Conservation (phyloP, 192 early-diverging fungal species). For the Gigaspora rosea region DNA sequence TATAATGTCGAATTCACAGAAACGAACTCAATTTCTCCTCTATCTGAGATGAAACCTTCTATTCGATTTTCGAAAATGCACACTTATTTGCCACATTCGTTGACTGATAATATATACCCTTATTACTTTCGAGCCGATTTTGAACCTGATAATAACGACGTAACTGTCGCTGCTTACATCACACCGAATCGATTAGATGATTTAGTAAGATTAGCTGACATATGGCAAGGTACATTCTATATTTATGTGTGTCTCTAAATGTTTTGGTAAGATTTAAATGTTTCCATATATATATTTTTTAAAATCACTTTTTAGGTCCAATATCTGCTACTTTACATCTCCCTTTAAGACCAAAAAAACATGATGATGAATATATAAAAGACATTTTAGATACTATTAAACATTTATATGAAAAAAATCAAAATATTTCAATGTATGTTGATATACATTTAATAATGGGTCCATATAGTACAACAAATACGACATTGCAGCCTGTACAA, state of each 20-base stretch:
- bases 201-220: constrained; percentile 45
- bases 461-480: constrained; percentile 28
- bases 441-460: constrained; percentile 52
- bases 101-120: constrained; percentile 41
- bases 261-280: not conserved
- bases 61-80: constrained; percentile 43
- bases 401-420: constrained; percentile 40
- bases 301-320: constrained; percentile 37
- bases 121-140: constrained; percentile 40
- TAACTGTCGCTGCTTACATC: constrained; percentile 50
- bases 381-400: constrained; percentile 11
- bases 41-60: not conserved
- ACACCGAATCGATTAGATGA: constrained; percentile 50
- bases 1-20: constrained; percentile 2
- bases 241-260: not conserved
- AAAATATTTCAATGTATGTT: constrained; percentile 41
- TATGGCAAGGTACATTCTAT: constrained; percentile 49
- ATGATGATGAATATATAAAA: constrained; percentile 10
- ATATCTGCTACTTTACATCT: constrained; percentile 57
- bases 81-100: constrained; percentile 32
- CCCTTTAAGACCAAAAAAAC: constrained; percentile 3
- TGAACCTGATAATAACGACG: constrained; percentile 41
- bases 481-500: constrained; percentile 34
- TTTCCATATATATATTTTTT: not conserved
- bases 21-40: constrained; percentile 10